phyloP scores from a whole-genome alignment of 768 basidiomycete species.

The Neoboletus brunneissimus region DNA sequence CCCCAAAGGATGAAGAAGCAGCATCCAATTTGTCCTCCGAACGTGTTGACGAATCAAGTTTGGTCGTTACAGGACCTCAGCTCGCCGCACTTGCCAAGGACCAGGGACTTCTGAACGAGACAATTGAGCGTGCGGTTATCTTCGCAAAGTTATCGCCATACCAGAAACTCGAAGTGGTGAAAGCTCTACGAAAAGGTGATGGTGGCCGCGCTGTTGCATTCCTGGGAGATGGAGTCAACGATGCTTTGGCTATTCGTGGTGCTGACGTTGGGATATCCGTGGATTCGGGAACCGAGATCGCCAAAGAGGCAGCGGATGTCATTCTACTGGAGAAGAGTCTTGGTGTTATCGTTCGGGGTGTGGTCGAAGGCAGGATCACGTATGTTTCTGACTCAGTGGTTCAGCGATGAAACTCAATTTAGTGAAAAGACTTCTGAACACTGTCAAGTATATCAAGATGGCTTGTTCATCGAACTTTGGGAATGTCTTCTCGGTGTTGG shows the following conservation, averaged over 20 bases:
- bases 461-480: slow-evolving; percentile 38
- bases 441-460: slow-evolving; percentile 39
- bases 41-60: slow-evolving; percentile 18
- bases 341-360: slow-evolving; percentile 32
- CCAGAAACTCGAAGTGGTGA: slow-evolving; percentile 34
- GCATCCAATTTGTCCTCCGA: slow-evolving; percentile 1
- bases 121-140: slow-evolving; percentile 31
- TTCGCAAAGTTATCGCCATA: slow-evolving; percentile 34
- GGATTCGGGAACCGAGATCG: slow-evolving; percentile 35
- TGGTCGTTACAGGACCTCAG: slow-evolving; percentile 31
- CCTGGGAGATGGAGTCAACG: slow-evolving; percentile 32
- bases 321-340: slow-evolving; percentile 38
- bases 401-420: slow-evolving; percentile 7
- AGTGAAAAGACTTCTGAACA: slow-evolving; percentile 33
- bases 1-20: slow-evolving; percentile 29
- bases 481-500: slow-evolving; percentile 33
- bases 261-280: slow-evolving; percentile 35
- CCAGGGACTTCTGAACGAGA: slow-evolving; percentile 22
- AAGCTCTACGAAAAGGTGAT: slow-evolving; percentile 25
- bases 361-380: slow-evolving; percentile 34
- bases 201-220: slow-evolving; percentile 32
- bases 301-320: slow-evolving; percentile 38
- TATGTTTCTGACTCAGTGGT: slow-evolving; percentile 11
- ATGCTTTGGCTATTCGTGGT: slow-evolving; percentile 32
- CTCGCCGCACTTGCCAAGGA: slow-evolving; percentile 31